These are phyloP conservation scores for Thecaphora thlaspeos DNA, from an alignment of 1,284 basidiomycete species.

Conservation along the genomic window DNA sequence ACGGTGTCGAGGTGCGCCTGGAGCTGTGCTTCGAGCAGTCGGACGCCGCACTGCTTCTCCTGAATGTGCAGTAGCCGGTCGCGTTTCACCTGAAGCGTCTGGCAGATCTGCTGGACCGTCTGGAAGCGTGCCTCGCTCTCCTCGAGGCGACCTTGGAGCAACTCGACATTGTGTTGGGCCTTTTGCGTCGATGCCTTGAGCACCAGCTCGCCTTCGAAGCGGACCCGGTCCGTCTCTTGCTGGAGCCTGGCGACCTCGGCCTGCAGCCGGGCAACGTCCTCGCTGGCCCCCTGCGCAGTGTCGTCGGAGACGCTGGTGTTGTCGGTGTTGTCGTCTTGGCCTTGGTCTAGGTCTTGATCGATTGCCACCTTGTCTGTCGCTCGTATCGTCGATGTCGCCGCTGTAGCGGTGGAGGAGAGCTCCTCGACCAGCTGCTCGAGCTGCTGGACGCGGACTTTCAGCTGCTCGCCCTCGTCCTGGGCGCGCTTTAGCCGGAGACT, in stretches of 20 bases:
- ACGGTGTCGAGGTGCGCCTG: not conserved
- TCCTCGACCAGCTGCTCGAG: not conserved
- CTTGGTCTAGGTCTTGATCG: too few species aligned
- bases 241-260: constrained; percentile 7
- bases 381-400: too few species aligned
- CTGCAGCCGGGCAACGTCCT: constrained; percentile 1
- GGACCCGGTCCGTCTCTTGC: constrained; percentile 11
- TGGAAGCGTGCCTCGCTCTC: not conserved
- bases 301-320: not conserved
- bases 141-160: constrained; percentile 1
- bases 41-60: not conserved
- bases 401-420: not conserved
- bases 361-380: too few species aligned
- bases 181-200: constrained; percentile 14
- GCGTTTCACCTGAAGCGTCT: not conserved
- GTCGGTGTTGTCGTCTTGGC: not conserved
- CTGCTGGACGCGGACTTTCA: not conserved
- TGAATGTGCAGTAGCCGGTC: constrained; percentile 1
- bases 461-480: not conserved
- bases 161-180: constrained; percentile 9
- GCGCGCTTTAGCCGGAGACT: constrained; percentile 3
- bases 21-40: not conserved
- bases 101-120: not conserved
- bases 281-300: not conserved
- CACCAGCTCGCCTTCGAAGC: constrained; percentile 14